A percentile compares a stretch with the other conserved stretches of the same genome.
phyloP scores from a whole-genome alignment of 495 filamentous ascomycete species.

The Hyaloscypha bicolor region DNA sequence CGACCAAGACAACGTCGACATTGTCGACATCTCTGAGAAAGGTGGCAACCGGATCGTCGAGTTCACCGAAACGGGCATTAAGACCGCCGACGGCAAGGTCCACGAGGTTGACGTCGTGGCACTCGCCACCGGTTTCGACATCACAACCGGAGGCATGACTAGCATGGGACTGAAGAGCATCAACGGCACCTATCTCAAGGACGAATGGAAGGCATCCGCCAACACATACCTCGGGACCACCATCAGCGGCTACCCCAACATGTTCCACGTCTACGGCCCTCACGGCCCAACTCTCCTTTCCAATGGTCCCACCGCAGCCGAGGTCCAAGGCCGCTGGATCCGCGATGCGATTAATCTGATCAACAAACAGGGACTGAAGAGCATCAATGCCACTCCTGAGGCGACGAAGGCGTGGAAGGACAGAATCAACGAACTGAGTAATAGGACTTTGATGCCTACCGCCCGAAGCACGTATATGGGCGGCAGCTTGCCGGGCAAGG shows the following conservation, averaged over 20 bases:
- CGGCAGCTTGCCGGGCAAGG: slow-evolving; percentile 50
- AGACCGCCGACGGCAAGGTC: slow-evolving; percentile 37
- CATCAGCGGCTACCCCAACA: slow-evolving; percentile 51
- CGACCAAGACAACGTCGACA: slow-evolving; percentile 55
- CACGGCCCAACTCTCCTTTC: slow-evolving; percentile 29
- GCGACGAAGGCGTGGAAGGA: slow-evolving; percentile 51
- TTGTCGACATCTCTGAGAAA: slow-evolving; percentile 23
- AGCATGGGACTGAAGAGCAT: slow-evolving; percentile 47
- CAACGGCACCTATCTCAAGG: slow-evolving; percentile 39
- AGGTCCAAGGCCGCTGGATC: slow-evolving; percentile 59
- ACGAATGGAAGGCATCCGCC: slow-evolving; percentile 51
- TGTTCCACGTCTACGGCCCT: slow-evolving; percentile 47
- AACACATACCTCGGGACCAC: slow-evolving; percentile 53
- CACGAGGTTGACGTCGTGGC: slow-evolving; percentile 50
- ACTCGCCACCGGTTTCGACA: slow-evolving; percentile 56
- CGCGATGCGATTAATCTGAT: slow-evolving; percentile 47
- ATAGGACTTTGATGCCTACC: slow-evolving; percentile 50
- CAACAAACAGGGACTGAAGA: slow-evolving; percentile 44
- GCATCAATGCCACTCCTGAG: slow-evolving; percentile 47
- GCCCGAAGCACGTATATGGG: slow-evolving; percentile 52
- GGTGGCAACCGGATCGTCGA: slow-evolving; percentile 49
- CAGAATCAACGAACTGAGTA: slow-evolving; percentile 41
- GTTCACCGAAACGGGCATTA: slow-evolving; percentile 49
- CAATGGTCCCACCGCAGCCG: slow-evolving; percentile 42
- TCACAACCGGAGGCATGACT: slow-evolving; percentile 50